A percentile compares a stretch with the other conserved stretches of the same genome.
Evolutionary conservation across 2,329 filamentous ascomycete genomes (phyloP).

Genomic region (Diaporthe vaccinii): DNA sequence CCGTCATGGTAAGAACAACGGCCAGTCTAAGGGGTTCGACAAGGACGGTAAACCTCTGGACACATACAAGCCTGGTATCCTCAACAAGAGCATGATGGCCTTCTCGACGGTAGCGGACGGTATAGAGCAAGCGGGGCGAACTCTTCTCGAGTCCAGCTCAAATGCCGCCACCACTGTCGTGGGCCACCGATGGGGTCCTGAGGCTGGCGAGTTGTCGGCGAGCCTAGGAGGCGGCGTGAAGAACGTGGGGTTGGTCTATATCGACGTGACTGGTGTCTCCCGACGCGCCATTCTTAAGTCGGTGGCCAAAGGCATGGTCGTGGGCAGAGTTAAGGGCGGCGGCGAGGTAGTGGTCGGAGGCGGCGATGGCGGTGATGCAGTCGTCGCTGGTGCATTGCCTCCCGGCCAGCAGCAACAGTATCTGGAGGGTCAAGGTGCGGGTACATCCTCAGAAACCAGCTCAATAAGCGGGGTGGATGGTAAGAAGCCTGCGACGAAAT

Average conservation of each 20-base stretch:
- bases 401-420: constrained; percentile 41
- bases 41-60: constrained; percentile 76
- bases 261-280: constrained; percentile 94
- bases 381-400: constrained; percentile 27
- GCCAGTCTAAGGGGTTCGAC: constrained; percentile 71
- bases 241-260: constrained; percentile 97
- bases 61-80: constrained; percentile 86
- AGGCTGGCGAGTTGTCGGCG: constrained; percentile 84
- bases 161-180: constrained; percentile 88
- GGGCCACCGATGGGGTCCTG: constrained; percentile 87
- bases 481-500: constrained; percentile 36
- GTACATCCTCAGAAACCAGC: constrained; percentile 37
- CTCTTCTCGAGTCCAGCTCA: constrained; percentile 80
- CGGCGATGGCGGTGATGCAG: constrained; percentile 57
- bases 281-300: constrained; percentile 91
- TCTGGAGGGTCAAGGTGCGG: constrained; percentile 48
- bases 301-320: constrained; percentile 96
- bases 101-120: constrained; percentile 96
- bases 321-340: constrained; percentile 82
- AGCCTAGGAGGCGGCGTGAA: constrained; percentile 88
- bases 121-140: constrained; percentile 87
- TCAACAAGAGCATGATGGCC: constrained; percentile 97
- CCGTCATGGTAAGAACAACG: constrained; percentile 70
- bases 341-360: constrained; percentile 82
- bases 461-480: constrained; percentile 35